Conservation (phyloP, 495 filamentous ascomycete genomes). For the Pyrenula massariospora region DNA sequence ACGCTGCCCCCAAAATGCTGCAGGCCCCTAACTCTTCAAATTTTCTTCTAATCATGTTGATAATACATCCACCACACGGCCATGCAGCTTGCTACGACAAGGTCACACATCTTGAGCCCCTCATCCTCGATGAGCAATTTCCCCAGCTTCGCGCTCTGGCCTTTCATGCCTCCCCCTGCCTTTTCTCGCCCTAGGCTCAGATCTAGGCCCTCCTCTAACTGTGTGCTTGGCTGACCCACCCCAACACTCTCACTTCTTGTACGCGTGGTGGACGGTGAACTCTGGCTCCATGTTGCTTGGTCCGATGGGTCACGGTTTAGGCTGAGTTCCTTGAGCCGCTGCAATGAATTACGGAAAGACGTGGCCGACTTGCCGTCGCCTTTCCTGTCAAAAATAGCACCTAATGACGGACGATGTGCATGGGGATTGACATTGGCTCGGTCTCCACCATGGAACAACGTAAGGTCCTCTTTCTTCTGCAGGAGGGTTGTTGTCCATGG, state of each 20-base stretch:
- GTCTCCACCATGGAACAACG: neutral
- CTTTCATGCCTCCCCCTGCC: constrained; percentile 70
- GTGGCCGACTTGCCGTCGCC: neutral
- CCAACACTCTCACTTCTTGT: neutral
- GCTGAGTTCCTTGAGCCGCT: constrained; percentile 9
- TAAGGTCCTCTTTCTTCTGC: neutral
- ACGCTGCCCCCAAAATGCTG: neutral
- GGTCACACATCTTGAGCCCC: constrained; percentile 88
- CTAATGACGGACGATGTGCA: neutral
- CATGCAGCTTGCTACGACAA: constrained; percentile 83
- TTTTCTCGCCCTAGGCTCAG: constrained; percentile 64
- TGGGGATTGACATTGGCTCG: neutral
- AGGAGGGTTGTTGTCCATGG: constrained; percentile 23
- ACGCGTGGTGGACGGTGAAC: constrained; percentile 4
- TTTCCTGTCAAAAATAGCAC: neutral
- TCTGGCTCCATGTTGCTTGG: neutral
- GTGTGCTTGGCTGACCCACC: constrained; percentile 8
- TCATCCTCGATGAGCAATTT: constrained; percentile 87
- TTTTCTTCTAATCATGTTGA: constrained; percentile 28
- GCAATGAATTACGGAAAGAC: neutral
- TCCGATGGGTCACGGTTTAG: constrained; percentile 7
- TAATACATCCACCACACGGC: constrained; percentile 88
- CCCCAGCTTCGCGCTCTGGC: constrained; percentile 81
- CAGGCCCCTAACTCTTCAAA: neutral
- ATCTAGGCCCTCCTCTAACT: constrained; percentile 42